Evolutionary conservation across 192 early-diverging fungal species (phyloP), one percentile per base, ranked within the genome.

Genomic region (Funneliformis geosporum): DNA sequence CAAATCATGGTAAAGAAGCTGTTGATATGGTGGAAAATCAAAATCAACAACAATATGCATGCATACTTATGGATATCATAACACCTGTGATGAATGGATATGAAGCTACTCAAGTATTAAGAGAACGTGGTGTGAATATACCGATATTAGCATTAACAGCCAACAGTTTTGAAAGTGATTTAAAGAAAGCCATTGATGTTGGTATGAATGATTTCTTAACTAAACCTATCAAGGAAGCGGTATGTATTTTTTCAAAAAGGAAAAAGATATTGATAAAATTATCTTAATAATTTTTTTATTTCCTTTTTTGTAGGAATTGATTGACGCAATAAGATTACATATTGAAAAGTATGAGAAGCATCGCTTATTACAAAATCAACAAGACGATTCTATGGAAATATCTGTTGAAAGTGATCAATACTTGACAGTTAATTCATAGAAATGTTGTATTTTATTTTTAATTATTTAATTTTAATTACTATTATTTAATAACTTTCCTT

Each of bases 1-100:
- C 82, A 8, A 33, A 62, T 42, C 75, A 75, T 60, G 80, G 73
- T 21, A 72, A 76, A 59, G 82, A 83, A 65, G 73, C 79, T 21
- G 59, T 73, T 25, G 79, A 80, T 42, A 69, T 69, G 40, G 67
- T 69, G 21, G 39, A 69, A n/a, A n/a, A 21, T 3, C 16, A 69
- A 40, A 21, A 69, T 42, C 40, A 69, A 8, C 28, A 38, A 38
- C 33, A 55, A 55, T 69, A 69, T 69, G 12, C 21, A 7, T 69
- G 67, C 42, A 69, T 69, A 69, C 39, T 69, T n/a, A 69, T 69
- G 67, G 67, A 69, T 42, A 69, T 69, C 9, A 69, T 69, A 40
- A 69, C 67, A 23, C 67, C 67, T n/a, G 67, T 69, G 5, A 69
- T 69, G 67, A 69, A 69, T 43, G 67, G 67, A 21, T 69, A 69